These are phyloP conservation scores for Fusarium falciforme DNA, from an alignment of 2,329 filamentous ascomycete genomes.

Conservation along the genomic window DNA sequence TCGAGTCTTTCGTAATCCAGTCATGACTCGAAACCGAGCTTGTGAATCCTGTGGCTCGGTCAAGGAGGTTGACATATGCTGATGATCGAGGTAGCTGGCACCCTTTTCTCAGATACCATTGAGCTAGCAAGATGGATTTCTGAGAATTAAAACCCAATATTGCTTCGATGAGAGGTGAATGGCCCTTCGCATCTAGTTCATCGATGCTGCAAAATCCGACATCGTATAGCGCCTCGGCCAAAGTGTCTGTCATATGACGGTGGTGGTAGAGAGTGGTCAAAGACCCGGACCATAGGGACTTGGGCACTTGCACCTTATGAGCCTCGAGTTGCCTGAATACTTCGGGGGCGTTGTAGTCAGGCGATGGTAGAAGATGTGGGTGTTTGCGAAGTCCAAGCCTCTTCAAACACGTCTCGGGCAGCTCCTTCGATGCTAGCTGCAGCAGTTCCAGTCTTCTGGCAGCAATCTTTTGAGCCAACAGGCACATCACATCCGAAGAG, in stretches of 20 bases:
- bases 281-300: background rate
- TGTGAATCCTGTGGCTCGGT: accelerated
- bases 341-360: background rate
- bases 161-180: background rate
- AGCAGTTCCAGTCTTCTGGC: background rate
- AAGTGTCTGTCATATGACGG: too few species aligned
- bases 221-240: too few species aligned
- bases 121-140: background rate
- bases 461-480: background rate
- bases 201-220: background rate
- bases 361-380: background rate
- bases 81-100: background rate
- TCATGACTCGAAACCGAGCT: accelerated
- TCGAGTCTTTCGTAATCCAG: background rate
- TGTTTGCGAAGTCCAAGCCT: background rate
- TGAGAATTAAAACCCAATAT: accelerated
- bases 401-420: background rate
- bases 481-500: background rate
- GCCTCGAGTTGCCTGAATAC: background rate
- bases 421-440: background rate
- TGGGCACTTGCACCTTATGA: background rate
- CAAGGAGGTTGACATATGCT: background rate
- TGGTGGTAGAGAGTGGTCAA: background rate
- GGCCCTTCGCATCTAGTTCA: background rate
- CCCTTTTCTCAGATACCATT: background rate